Evolutionary conservation across 2,329 filamentous ascomycete genomes (phyloP), one percentile per base, ranked within the genome.

Genomic region (Ascochyta clinopodiicola): DNA sequence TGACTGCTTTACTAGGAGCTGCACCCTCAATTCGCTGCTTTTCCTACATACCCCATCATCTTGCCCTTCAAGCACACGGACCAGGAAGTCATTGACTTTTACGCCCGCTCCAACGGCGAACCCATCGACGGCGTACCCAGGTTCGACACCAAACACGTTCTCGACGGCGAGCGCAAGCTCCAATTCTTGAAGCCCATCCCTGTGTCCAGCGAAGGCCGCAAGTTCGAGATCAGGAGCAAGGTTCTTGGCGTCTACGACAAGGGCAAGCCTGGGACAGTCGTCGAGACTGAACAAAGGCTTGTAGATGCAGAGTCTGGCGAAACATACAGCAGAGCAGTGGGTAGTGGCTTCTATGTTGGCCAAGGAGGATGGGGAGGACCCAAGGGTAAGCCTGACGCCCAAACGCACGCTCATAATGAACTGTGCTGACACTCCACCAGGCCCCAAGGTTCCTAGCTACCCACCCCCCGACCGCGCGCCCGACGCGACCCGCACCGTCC

Each of bases 221-320:
- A 84, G 61, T 95, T 96, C 75, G 89, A 95, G 80, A 78, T 90
- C 60, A 85, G 89, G 65, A 87, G 83, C 69, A 92, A 89, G 73
- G 89, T 96, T 22, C 76, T 96, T 19, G 92, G 91, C 45, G 90
- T 96, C 34, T 96, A 95, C 75, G 92, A 96, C 80, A 96, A 96
- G 81, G 92, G 92, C 68, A 89, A 90, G 64, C 85, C 91, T 0
- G 90, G 90, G 53, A 90, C 88, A 9, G 91, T 96, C 2, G 82
- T 95, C 35, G 91, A 96, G 77, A 89, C 86, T 4, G 89, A 96
- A 80, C 85, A 86, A 60, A 82, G 89, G 51, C 84, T 96, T 40
- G 89, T 95, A 21, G 90, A 96, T 63, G 84, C 81, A 49, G 79
- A 78, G 55, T 85, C 77, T 2, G 88, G 86, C 25, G 89, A 94